Evolutionary conservation across 1,284 basidiomycete species (phyloP), one percentile per base, ranked within the genome.

Genomic region (Abortiporus biennis): DNA sequence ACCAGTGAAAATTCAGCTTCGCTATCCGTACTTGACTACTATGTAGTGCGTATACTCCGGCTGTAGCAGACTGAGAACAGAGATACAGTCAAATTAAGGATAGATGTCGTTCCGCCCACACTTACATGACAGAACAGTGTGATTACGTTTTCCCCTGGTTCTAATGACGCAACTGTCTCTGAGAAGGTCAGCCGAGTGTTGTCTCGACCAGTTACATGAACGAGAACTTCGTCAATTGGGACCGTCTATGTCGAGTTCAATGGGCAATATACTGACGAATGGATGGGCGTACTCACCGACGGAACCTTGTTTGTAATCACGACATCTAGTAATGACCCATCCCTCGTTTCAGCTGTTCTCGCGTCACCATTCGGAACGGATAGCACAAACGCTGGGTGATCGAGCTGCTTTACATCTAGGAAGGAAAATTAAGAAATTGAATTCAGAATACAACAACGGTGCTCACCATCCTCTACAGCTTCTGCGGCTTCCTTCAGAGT

Each of bases 51-150:
- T 79, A 87, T 8, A 69, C 68, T 4, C 88, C 88, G 40, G 68
- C 64, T 16, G 76, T 67, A 3, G 84, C 71, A 6, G 76, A 80
- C 89, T 92, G 43, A 23, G 19, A 44, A 24, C 11, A 22, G n/a
- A 47, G 25, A 43, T 20, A 16, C 11, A 9, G 17, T 32, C 16
- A n/a, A n/a, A 33, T 6, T 6, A 27, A 38, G n/a, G 25, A 41
- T 12, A 22, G 12, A 38, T n/a, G n/a, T n/a, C n/a, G n/a, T n/a
- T n/a, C n/a, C n/a, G n/a, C n/a, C n/a, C 6, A 38, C 12, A 65
- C 80, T 50, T 58, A 91, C 89, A 8, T 83, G 73, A 50, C 82
- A 90, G 51, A 78, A 82, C 31, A 89, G 54, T 0, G 64, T 69
- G 27, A 85, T 48, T 1, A 56, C 50, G n/a, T 73, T 78, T 34